Evolutionary conservation across 2,329 filamentous ascomycete genomes (phyloP), one percentile per base, ranked within the genome.

Genomic region (Hypoxylon sp.): DNA sequence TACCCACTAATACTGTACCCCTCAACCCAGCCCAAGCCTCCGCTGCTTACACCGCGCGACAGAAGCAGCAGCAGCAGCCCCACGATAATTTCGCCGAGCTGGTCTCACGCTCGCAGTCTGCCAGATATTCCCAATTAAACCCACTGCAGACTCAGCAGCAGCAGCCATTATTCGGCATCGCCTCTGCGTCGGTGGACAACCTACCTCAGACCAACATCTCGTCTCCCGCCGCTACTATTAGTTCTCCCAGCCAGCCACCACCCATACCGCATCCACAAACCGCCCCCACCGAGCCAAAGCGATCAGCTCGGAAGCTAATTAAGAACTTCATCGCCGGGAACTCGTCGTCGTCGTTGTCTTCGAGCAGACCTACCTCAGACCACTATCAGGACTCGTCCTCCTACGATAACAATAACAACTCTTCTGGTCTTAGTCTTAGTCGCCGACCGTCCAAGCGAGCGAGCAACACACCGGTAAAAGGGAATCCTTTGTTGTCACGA

Each of bases 371-470:
- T 63, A 61, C 63, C 59, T 63, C 64, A 34, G 66, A 69, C 36
- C 68, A 64, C 17, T 59, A 65, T 41, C 63, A 63, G 55, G 67
- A 72, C 47, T 19, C 19, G n/a, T 62, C 61, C 55, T 66, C 72
- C 43, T 78, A 81, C 74, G 78, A 80, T 64, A 79, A 78, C 63
- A n/a, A n/a, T n/a, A n/a, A n/a, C n/a, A n/a, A n/a, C n/a, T n/a
- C n/a, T n/a, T n/a, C n/a, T n/a, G 73, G 72, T 51, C 59, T 69
- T 36, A 75, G 76, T 40, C 69, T 84, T 36, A 74, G 70, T 59
- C 81, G 81, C 57, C 75, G 80, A 60, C 75, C 78, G 21, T 86
- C 83, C 32, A 84, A 82, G 72, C 76, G 81, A 63, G 71, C 79
- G 67, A 80, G 79, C 75, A 75, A 78, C 55, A 69, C 75, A 15